Evolutionary conservation across 495 filamentous ascomycete species (phyloP).

Genomic region (Aspergillus incahuasiensis): DNA sequence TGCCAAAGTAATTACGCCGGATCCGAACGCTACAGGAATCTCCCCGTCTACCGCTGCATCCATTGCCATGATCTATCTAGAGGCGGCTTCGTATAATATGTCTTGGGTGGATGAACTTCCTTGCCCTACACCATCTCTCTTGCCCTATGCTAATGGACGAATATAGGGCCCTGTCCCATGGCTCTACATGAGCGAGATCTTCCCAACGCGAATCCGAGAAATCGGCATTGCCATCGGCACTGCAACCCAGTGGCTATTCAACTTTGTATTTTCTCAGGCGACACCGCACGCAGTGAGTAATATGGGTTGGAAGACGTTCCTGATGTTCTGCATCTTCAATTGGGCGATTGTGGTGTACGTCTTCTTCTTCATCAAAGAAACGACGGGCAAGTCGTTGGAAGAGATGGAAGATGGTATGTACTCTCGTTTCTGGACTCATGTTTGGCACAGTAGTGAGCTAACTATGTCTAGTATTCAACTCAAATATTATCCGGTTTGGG

Average conservation of each 20-base stretch:
- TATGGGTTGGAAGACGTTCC: slow-evolving; percentile 42
- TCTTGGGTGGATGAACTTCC: too few relatives aligned
- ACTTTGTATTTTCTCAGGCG: slow-evolving; percentile 46
- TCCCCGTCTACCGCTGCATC: slow-evolving; percentile 40
- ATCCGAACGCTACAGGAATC: slow-evolving; percentile 22
- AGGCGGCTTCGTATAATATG: slow-evolving; percentile 42
- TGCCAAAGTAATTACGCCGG: slow-evolving; percentile 35
- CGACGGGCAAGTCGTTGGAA: slow-evolving; percentile 13
- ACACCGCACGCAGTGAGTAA: slow-evolving; percentile 41
- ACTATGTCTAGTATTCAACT: neutral
- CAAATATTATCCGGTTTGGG: neutral
- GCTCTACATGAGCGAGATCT: slow-evolving; percentile 48
- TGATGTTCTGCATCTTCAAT: slow-evolving; percentile 32
- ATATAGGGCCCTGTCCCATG: slow-evolving; percentile 46
- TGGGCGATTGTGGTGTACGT: slow-evolving; percentile 31
- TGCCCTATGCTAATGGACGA: neutral
- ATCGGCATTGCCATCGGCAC: slow-evolving; percentile 38
- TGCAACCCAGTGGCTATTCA: slow-evolving; percentile 49
- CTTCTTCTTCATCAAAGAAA: slow-evolving; percentile 40
- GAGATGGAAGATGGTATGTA: slow-evolving; percentile 7
- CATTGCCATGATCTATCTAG: slow-evolving; percentile 47
- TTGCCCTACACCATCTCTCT: too few relatives aligned
- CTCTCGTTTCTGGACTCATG: too few relatives aligned
- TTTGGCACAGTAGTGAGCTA: neutral
- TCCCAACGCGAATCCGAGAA: slow-evolving; percentile 45